Base-by-base conservation (phyloP, 768 basidiomycete genomes). In the Porphyrellus cyaneotinctus region DNA sequence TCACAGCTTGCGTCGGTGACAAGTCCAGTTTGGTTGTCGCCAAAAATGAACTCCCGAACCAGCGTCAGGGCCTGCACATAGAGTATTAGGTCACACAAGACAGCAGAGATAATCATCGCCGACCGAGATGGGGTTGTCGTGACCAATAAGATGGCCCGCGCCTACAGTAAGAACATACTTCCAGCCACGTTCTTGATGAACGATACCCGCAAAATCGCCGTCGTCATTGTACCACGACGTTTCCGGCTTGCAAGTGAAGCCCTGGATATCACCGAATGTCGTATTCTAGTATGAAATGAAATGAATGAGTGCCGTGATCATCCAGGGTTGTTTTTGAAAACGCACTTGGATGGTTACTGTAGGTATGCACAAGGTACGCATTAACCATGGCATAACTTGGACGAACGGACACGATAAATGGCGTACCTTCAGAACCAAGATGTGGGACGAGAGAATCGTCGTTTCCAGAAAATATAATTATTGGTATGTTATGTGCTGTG, bases 221-320 rank as follows among this genome's bases (percentile, higher is more conserved):
- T 65, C 61, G 47, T 86, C 83, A 46, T 82, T 80, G 49, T 68
- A 70, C 85, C 86, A 89, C 0, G 82, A 78, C 0, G 88, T 88
- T 3, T 82, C 77, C 0, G 88, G 88, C 52, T 77, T 75, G 43
- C 79, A 74, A 4, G 83, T 82, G 65, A 90, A 90, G 4, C 88
- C 88, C 67, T 81, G 84, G 38, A 83, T 82, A 7, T 85, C 87
- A 23, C 85, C 87, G 57, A 88, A 90, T 0, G 88, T 88, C 23
- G 86, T 87, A 59, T 90, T 90, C 84, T n/a, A n/a, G n/a, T 88
- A 46, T 0, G 39, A 30, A 51, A 46, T 38, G 17, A 0, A 17
- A 43, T 22, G 6, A 30, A 31, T 58, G 31, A 49, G 53, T 44
- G 17, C 31, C 5, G 30, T 22, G 17, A n/a, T 32, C 24, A 26